Evolutionary conservation across 345 rosid genomes (phyloP).

Genomic region (Salix brachista): DNA sequence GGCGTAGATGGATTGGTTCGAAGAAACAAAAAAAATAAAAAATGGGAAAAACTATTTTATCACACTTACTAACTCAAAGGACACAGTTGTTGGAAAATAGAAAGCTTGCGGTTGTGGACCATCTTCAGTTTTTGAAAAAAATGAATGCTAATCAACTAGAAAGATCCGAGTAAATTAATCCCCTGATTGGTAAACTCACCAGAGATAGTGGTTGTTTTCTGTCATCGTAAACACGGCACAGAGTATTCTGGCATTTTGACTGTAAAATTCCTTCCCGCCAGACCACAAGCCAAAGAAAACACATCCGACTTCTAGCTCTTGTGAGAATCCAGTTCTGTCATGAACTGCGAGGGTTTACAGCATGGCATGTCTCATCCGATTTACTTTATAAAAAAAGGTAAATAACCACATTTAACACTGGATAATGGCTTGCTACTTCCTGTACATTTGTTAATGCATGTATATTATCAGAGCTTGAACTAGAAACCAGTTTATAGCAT

Average conservation of each 20-base stretch:
- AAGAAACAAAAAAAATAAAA: not conserved
- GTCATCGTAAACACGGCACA: conserved; percentile 12
- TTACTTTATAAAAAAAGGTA: not conserved
- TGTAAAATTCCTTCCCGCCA: not conserved
- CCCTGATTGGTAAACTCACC: conserved; percentile 12
- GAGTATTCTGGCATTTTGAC: conserved; percentile 3
- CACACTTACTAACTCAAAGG: not conserved
- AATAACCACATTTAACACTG: too few species aligned
- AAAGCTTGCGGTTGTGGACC: conserved; percentile 9
- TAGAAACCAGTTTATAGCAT: not conserved
- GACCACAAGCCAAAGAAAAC: not conserved
- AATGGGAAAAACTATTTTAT: not conserved
- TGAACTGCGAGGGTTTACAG: not conserved
- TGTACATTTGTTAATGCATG: not conserved
- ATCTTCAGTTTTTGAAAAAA: not conserved
- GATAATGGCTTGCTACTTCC: too few species aligned
- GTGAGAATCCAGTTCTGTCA: not conserved
- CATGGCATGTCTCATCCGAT: not conserved
- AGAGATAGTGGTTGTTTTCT: not conserved
- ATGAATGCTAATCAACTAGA: conserved; percentile 3
- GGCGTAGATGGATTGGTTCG: too few species aligned
- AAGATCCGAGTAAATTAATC: conserved; percentile 13
- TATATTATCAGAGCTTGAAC: not conserved
- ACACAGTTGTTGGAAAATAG: not conserved
- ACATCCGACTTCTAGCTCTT: not conserved